phyloP scores from a whole-genome alignment of 2,329 filamentous ascomycete genomes.

The Dactylonectria estremocensis region DNA sequence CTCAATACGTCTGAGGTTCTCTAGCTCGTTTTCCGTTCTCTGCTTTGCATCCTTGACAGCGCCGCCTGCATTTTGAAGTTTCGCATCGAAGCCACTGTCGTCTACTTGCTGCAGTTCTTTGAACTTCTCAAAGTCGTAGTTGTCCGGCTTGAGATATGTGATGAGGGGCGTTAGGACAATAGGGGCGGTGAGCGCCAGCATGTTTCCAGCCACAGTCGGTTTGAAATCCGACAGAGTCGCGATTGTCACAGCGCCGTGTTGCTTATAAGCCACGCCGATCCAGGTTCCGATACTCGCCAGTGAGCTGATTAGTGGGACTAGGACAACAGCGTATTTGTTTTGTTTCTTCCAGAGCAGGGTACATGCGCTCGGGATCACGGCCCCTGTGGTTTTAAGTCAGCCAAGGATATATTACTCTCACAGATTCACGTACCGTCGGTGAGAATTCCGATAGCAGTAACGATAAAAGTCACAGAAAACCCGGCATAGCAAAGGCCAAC shows the following conservation, averaged over 20 bases:
- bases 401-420: background rate
- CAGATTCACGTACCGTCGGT: background rate
- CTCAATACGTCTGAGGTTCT: background rate
- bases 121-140: slow-evolving; percentile 1
- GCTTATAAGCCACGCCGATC: background rate
- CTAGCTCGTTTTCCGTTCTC: background rate
- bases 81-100: background rate
- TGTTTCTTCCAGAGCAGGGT: slow-evolving; percentile 1
- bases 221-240: background rate
- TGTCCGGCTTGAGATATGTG: background rate
- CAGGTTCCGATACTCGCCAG: background rate
- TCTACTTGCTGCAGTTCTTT: slow-evolving; percentile 1
- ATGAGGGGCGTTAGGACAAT: background rate
- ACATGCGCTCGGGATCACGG: background rate
- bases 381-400: background rate
- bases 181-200: background rate
- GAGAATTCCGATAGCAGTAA: background rate
- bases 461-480: background rate
- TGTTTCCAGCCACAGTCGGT: background rate
- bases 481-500: background rate
- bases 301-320: background rate
- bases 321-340: background rate
- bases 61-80: background rate
- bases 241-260: background rate
- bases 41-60: background rate